phyloP scores from a whole-genome alignment of 192 early-diverging fungal species.

The Gaertneriomyces semiglobifer region DNA sequence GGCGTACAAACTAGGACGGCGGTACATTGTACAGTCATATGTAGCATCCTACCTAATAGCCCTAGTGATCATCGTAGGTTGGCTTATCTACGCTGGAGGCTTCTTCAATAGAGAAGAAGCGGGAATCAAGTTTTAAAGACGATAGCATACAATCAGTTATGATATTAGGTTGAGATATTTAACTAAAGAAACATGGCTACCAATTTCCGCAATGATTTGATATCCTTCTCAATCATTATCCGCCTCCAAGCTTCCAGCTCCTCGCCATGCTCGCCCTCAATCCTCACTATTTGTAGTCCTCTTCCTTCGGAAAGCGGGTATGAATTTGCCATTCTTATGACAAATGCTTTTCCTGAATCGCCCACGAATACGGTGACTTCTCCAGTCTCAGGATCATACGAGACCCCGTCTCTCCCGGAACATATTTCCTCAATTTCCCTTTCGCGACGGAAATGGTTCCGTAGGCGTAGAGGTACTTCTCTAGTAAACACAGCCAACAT shows the following conservation, averaged over 20 bases:
- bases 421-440: constrained; percentile 17
- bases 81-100: constrained; percentile 20
- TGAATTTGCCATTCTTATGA: neutral
- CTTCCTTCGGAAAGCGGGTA: constrained; percentile 15
- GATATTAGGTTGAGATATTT: no score
- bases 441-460: constrained; percentile 7
- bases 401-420: neutral
- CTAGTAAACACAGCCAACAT: constrained; percentile 10
- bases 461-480: constrained; percentile 3
- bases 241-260: neutral
- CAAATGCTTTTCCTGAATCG: constrained; percentile 22
- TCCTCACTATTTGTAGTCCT: constrained; percentile 17
- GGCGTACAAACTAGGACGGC: constrained; percentile 9
- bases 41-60: constrained; percentile 6
- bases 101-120: constrained; percentile 25
- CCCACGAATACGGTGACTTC: constrained; percentile 22
- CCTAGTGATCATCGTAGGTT: constrained; percentile 20
- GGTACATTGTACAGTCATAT: constrained; percentile 26
- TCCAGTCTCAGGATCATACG: constrained; percentile 19
- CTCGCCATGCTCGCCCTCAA: constrained; percentile 15
- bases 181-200: no score
- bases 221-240: neutral
- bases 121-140: constrained; percentile 16
- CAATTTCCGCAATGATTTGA: no score
- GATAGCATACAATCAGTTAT: no score